Base-by-base conservation (phyloP, 2,329 filamentous ascomycete species). In the Bertia moriformis region DNA sequence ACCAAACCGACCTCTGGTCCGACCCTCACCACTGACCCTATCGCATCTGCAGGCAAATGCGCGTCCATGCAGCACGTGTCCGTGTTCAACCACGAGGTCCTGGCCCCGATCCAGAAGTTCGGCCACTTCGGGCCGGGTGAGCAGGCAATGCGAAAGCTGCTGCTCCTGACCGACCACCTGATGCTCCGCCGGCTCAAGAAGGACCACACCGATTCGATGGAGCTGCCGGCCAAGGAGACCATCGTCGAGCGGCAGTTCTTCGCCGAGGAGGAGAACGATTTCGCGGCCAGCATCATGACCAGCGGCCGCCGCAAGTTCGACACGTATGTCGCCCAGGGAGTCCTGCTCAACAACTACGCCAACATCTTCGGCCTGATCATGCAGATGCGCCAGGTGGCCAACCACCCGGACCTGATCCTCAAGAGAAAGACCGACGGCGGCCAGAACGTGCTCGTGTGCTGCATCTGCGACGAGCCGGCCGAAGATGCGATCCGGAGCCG, bases 281-380 rank as follows among this genome's bases (percentile, higher is more conserved):
- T 96, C 55, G 93, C 89, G 22, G 76, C 77, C 41, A 94, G 86
- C 50, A 93, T 96, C 65, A 96, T 96, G 86, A 85, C 78, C 14
- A 93, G 83, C 53, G 82, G 84, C 4, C 74, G 80, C 42, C 81
- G 91, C 44, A 80, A 87, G 49, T 98, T 96, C 48, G 85, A 96
- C 53, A 96, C 88, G 0, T 98, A 96, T 48, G 91, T 96, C 29
- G 82, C 86, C 14, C 83, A 88, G 45, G 88, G 87, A 62, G 89
- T 96, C 15, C 76, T 98, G 59, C 71, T 98, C 44, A 87, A 96
- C 66, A 94, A 95, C 54, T 96, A 96, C 49, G 91, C 91, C 63
- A 98, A 96, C 56, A 96, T 98, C 46, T 98, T 98, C 51, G 89
- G 88, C 53, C 71, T 98, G 40, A 95, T 98, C 53, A 96, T 96